phyloP scores from a whole-genome alignment of 1,284 basidiomycete genomes.

The Malassezia vespertilionis region DNA sequence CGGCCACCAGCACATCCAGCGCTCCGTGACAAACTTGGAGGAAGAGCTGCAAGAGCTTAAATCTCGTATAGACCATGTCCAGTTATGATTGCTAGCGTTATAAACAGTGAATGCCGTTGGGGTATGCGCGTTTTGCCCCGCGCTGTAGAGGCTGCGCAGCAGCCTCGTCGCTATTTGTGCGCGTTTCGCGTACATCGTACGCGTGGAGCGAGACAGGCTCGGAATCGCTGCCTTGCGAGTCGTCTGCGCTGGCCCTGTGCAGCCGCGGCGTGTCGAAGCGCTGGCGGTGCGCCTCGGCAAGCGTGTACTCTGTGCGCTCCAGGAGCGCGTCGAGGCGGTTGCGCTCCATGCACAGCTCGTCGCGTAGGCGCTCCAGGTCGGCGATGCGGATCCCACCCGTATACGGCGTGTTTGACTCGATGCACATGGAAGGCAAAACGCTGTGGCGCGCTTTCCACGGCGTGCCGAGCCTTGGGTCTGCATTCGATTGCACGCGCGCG shows the following conservation, averaged over 20 bases:
- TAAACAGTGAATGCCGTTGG: not conserved
- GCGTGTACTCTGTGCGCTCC: constrained; percentile 28
- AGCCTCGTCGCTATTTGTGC: too few species aligned
- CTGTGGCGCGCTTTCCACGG: too few species aligned
- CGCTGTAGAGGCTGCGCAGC: too few species aligned
- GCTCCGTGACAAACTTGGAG: constrained; percentile 8
- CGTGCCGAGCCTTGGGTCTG: too few species aligned
- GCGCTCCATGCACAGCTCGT: constrained; percentile 34
- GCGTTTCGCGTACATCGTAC: too few species aligned
- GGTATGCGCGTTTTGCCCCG: too few species aligned
- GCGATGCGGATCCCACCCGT: not conserved
- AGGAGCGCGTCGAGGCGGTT: constrained; percentile 31
- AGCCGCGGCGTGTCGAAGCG: constrained; percentile 1
- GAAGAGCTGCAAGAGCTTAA: constrained; percentile 8
- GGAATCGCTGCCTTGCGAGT: not conserved
- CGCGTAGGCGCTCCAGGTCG: constrained; percentile 33
- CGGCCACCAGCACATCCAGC: constrained; percentile 8
- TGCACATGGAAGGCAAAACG: not conserved
- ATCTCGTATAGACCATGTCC: constrained; percentile 6
- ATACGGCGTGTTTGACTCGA: not conserved
- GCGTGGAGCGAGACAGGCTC: too few species aligned
- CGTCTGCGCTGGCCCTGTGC: not conserved
- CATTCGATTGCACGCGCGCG: not conserved
- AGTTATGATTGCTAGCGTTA: constrained; percentile 1
- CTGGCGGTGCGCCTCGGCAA: constrained; percentile 17